Evolutionary conservation across 1,284 basidiomycete species (phyloP).

Genomic region (Ganoderma meredithae): DNA sequence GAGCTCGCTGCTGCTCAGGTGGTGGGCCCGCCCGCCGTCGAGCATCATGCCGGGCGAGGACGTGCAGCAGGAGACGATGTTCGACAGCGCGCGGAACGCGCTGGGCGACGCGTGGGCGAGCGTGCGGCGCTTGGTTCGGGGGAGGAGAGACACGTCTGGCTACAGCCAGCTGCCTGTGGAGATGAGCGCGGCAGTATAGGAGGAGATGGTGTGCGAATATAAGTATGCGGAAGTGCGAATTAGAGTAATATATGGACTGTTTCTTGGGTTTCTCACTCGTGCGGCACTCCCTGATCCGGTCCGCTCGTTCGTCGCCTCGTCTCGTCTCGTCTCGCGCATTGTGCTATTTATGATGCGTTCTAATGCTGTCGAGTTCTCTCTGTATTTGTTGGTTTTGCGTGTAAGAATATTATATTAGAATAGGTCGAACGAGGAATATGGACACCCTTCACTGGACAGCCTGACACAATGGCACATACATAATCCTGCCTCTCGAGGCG

Average conservation of each 20-base stretch:
- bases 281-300: neutral
- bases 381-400: neutral
- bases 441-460: too few relatives aligned
- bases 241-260: constrained; percentile 1
- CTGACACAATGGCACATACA: too few relatives aligned
- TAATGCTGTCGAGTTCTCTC: constrained; percentile 5
- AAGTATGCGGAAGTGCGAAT: neutral
- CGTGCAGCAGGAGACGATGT: constrained; percentile 46
- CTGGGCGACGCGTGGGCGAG: constrained; percentile 53
- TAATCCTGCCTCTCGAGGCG: too few relatives aligned
- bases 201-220: neutral
- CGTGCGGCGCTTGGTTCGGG: constrained; percentile 51
- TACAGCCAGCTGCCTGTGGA: constrained; percentile 79
- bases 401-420: neutral
- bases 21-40: constrained; percentile 80
- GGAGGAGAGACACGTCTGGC: constrained; percentile 51
- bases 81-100: constrained; percentile 52
- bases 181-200: constrained; percentile 49
- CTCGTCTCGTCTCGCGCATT: constrained; percentile 4
- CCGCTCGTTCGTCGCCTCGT: neutral
- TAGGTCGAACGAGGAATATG: neutral
- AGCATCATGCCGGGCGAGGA: constrained; percentile 74
- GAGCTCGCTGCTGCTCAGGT: constrained; percentile 87
- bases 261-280: neutral
- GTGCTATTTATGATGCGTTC: neutral